phyloP scores from a whole-genome alignment of 1,284 basidiomycete species.

The Xanthoconium separans region DNA sequence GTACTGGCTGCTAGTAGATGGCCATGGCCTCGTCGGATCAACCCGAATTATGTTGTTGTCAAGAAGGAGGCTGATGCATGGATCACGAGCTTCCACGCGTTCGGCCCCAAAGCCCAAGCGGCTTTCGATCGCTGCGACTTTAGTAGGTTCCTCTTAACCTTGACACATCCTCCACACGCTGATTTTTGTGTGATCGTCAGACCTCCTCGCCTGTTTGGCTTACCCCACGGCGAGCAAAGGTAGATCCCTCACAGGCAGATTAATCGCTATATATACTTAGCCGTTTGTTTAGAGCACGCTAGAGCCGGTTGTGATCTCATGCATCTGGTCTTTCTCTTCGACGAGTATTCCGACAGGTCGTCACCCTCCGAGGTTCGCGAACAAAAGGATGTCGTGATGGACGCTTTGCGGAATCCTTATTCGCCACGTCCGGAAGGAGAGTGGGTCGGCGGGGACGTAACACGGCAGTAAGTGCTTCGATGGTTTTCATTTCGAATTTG shows the following conservation, averaged over 20 bases:
- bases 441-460: conserved; percentile 21
- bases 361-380: conserved; percentile 26
- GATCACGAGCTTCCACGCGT: not conserved
- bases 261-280: no score
- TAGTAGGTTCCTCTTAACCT: not conserved
- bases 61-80: not conserved
- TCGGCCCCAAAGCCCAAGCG: not conserved
- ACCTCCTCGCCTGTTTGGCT: conserved; percentile 2
- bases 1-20: not conserved
- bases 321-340: conserved; percentile 42
- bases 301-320: conserved; percentile 39
- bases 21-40: conserved; percentile 1
- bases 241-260: not conserved
- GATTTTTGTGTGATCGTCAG: not conserved
- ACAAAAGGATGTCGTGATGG: conserved; percentile 34
- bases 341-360: conserved; percentile 40
- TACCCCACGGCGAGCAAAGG: conserved; percentile 7
- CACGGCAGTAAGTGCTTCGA: conserved; percentile 16
- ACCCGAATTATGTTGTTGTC: not conserved
- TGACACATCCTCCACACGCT: not conserved
- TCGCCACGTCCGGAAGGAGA: conserved; percentile 18
- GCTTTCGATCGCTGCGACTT: conserved; percentile 1
- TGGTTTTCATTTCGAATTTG: not conserved
- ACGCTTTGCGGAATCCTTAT: conserved; percentile 33
- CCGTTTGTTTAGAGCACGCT: not conserved